Conservation (phyloP, 1,284 basidiomycete species). For the Phaffia rhodozyma region DNA sequence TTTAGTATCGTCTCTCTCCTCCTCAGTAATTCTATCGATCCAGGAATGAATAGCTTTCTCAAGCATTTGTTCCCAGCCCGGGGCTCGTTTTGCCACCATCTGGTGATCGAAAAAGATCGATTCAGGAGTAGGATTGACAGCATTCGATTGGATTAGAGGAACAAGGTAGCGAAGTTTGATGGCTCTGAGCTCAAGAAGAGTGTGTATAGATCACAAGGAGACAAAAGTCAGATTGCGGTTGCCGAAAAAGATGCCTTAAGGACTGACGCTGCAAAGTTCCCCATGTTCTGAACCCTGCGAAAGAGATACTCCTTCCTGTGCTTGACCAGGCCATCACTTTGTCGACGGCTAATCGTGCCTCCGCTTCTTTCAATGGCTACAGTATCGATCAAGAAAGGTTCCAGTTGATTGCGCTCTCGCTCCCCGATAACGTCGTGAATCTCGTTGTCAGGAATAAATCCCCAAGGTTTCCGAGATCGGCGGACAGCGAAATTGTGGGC, state of each 20-base stretch:
- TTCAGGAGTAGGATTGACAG: slow-evolving; percentile 29
- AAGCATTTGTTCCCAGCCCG: slow-evolving; percentile 70
- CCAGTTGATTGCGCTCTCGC: slow-evolving; percentile 39
- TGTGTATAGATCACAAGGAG: not conserved
- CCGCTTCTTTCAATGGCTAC: slow-evolving; percentile 17
- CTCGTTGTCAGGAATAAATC: slow-evolving; percentile 60
- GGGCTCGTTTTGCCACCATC: slow-evolving; percentile 55
- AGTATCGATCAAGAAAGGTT: slow-evolving; percentile 6
- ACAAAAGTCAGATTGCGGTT: not conserved
- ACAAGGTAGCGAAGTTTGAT: slow-evolving; percentile 66
- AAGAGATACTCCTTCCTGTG: slow-evolving; percentile 42
- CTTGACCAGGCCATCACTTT: slow-evolving; percentile 24
- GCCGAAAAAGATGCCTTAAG: slow-evolving; percentile 7
- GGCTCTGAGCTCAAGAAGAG: slow-evolving; percentile 41
- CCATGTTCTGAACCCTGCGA: slow-evolving; percentile 64
- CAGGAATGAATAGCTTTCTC: slow-evolving; percentile 50
- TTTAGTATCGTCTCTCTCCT: slow-evolving; percentile 42
- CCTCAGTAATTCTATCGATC: slow-evolving; percentile 55
- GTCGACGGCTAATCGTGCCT: slow-evolving; percentile 29
- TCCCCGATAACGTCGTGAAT: slow-evolving; percentile 58
- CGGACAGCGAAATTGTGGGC: slow-evolving; percentile 70
- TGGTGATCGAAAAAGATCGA: slow-evolving; percentile 54
- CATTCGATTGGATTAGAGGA: slow-evolving; percentile 47
- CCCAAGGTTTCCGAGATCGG: slow-evolving; percentile 70
- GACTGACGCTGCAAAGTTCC: slow-evolving; percentile 65